These are phyloP conservation scores for Ramaria rubella DNA, from an alignment of 768 basidiomycete genomes.

Conservation along the genomic window DNA sequence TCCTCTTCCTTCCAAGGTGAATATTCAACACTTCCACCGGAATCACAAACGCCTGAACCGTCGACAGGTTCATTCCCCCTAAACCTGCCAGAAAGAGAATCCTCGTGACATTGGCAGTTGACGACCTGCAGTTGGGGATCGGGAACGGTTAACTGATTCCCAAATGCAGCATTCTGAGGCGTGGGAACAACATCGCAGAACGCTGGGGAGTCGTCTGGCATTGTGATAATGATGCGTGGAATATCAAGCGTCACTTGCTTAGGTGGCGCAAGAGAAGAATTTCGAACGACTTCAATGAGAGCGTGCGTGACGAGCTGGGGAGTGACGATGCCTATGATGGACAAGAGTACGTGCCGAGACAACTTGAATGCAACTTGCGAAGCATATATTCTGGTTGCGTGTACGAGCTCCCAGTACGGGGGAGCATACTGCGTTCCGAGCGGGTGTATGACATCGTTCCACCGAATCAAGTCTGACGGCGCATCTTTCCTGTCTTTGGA, in stretches of 20 bases:
- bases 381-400: not conserved
- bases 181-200: not conserved
- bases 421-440: not conserved
- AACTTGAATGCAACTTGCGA: not conserved
- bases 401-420: not conserved
- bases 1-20: not conserved
- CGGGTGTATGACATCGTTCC: not conserved
- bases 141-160: constrained; percentile 2
- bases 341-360: not conserved
- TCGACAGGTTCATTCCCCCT: not conserved
- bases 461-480: not conserved
- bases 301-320: not conserved
- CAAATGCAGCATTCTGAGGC: constrained; percentile 7
- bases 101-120: not conserved
- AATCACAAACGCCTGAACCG: not conserved
- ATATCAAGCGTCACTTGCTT: not conserved
- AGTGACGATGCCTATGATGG: not conserved
- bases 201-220: not conserved
- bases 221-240: constrained; percentile 3
- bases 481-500: not conserved
- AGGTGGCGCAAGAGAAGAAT: not conserved
- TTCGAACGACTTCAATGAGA: not conserved
- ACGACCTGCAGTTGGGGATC: not conserved
- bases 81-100: not conserved
- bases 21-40: not conserved